A percentile compares a stretch with the other conserved stretches of the same genome.
Evolutionary conservation across 2,329 filamentous ascomycete species (phyloP).

Genomic region (Pleomassaria siparia): DNA sequence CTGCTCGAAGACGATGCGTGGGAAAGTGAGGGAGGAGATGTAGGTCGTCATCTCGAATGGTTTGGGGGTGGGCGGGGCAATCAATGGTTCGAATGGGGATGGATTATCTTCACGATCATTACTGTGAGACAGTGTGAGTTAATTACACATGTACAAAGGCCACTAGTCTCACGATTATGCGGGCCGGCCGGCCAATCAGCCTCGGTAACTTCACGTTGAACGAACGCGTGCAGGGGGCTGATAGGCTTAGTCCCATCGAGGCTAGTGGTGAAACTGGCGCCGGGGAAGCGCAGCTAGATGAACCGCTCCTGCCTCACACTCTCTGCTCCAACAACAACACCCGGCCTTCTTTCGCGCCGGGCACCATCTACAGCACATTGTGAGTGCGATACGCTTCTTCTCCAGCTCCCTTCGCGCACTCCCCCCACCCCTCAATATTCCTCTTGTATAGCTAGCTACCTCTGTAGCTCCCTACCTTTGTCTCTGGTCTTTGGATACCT

Average conservation of each 20-base stretch:
- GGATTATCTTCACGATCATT: too few relatives aligned
- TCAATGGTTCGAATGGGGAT: too few relatives aligned
- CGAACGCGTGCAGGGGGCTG: constrained; percentile 1
- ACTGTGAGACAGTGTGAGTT: too few relatives aligned
- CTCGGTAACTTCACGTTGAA: too few relatives aligned
- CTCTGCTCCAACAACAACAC: constrained; percentile 19
- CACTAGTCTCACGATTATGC: not conserved
- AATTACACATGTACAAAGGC: too few relatives aligned
- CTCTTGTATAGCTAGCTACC: constrained; percentile 36
- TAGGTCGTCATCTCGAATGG: constrained; percentile 70
- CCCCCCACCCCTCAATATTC: too few relatives aligned
- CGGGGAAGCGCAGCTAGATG: not conserved
- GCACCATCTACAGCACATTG: constrained; percentile 36
- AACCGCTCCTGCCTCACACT: constrained; percentile 6
- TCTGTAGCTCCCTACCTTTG: constrained; percentile 35
- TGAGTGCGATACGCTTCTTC: constrained; percentile 34
- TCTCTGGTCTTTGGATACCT: constrained; percentile 33
- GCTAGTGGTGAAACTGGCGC: not conserved
- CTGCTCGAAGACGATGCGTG: constrained; percentile 68
- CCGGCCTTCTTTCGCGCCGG: constrained; percentile 22
- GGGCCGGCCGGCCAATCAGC: constrained; percentile 17
- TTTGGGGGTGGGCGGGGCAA: too few relatives aligned
- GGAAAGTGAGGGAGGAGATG: constrained; percentile 76
- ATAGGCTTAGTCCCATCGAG: constrained; percentile 14
- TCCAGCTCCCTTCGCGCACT: constrained; percentile 24